phyloP scores from a whole-genome alignment of 75 land plant genomes.

The Azolla pinnata region DNA sequence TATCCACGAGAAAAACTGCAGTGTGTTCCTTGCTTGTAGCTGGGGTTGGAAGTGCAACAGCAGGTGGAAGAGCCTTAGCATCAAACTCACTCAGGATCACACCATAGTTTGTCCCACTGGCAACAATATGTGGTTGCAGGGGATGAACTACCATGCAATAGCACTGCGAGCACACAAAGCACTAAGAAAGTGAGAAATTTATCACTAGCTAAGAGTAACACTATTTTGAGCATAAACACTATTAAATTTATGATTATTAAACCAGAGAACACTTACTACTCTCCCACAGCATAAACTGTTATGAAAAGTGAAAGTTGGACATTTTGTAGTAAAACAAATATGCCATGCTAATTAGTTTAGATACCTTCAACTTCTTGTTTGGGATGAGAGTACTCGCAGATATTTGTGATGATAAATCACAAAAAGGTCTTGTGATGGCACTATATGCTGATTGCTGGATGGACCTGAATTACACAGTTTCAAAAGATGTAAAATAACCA shows the following conservation, averaged over 20 bases:
- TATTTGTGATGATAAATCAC: constrained; percentile 77
- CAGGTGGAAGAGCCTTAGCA: constrained; percentile 75
- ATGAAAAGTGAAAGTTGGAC: not conserved
- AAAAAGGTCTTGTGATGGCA: constrained; percentile 83
- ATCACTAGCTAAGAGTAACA: no score
- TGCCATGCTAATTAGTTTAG: not conserved
- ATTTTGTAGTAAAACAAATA: not conserved
- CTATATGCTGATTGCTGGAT: constrained; percentile 87
- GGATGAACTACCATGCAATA: constrained; percentile 96
- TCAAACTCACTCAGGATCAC: constrained; percentile 92
- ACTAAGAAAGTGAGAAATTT: no score
- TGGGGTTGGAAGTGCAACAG: constrained; percentile 63
- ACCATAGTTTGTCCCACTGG: constrained; percentile 89
- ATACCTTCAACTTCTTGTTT: constrained; percentile 84
- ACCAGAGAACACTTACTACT: no score
- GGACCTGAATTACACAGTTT: constrained; percentile 60
- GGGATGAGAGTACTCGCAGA: constrained; percentile 65
- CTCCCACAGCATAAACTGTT: no score
- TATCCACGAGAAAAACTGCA: constrained; percentile 70
- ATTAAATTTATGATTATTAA: no score
- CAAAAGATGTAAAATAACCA: no score
- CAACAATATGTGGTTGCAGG: constrained; percentile 93
- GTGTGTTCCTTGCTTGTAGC: constrained; percentile 78
- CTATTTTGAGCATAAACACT: no score
- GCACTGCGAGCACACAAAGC: no score